Conservation (phyloP, 768 basidiomycete species). For the Pleurotus tuber-regium region DNA sequence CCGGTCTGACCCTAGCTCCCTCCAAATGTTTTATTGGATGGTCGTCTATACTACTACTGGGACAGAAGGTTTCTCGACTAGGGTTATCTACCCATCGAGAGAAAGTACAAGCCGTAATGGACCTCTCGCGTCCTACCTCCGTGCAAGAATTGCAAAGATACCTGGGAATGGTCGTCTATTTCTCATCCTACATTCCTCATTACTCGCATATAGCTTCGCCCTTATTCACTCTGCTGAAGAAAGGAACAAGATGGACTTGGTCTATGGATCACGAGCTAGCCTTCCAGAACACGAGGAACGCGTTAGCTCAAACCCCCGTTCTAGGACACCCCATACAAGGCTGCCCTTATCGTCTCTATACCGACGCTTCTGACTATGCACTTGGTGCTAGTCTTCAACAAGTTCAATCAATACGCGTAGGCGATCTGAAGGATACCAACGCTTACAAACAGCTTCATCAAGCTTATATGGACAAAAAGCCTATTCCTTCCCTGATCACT, state of each 20-base stretch:
- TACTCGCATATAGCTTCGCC: slow-evolving; percentile 11
- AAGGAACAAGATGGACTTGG: slow-evolving; percentile 3
- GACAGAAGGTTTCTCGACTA: too few relatives aligned
- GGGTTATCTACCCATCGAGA: slow-evolving; percentile 12
- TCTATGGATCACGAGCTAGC: slow-evolving; percentile 14
- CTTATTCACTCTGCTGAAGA: too few relatives aligned
- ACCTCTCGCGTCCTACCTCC: not conserved
- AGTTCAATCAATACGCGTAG: slow-evolving; percentile 12
- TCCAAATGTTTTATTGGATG: too few relatives aligned
- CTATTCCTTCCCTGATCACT: not conserved
- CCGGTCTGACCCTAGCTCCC: too few relatives aligned
- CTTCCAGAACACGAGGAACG: slow-evolving; percentile 18
- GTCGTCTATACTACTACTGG: too few relatives aligned
- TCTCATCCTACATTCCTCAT: slow-evolving; percentile 10
- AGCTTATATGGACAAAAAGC: slow-evolving; percentile 11
- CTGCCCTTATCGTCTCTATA: too few relatives aligned
- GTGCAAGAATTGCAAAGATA: slow-evolving; percentile 16
- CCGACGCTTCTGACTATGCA: slow-evolving; percentile 6
- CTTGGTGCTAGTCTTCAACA: slow-evolving; percentile 13
- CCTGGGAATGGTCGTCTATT: slow-evolving; percentile 16
- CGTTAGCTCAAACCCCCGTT: slow-evolving; percentile 20
- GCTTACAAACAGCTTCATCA: slow-evolving; percentile 4
- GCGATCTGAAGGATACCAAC: too few relatives aligned
- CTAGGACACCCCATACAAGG: too few relatives aligned
- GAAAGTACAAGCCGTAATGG: slow-evolving; percentile 7